Evolutionary conservation across 2,329 filamentous ascomycete genomes (phyloP), one percentile per base, ranked within the genome.

Genomic region (Aspergillus vadensis): DNA sequence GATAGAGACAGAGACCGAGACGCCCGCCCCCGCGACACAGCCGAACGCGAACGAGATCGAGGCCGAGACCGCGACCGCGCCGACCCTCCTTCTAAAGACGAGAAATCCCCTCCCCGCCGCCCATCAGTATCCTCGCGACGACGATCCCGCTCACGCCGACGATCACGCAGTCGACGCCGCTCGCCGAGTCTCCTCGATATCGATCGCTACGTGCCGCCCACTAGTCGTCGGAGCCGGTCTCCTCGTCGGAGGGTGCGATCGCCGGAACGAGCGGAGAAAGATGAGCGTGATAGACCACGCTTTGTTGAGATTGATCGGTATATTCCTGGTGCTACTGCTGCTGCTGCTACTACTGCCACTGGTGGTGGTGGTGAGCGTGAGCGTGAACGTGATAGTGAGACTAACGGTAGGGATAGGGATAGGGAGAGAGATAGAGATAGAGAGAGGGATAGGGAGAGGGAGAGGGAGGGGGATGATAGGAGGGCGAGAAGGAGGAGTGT

Each of bases 231-330:
- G 39, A 79, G 77, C 62, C 71, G 75, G 36, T 78, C 77, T 23
- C 77, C 77, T 15, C 72, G 77, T 53, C 74, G 77, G 23, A 72
- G 77, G 30, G 65, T 73, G 3, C 70, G 76, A 21, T 76, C 75
- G 7, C 70, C 73, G 17, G 77, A 77, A 9, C 69, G 73, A 7
- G 64, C 72, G 15, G 76, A 76, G 30, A 69, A 73, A 19, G 71
- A 72, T 53, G 62, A 32, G 7, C 57, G 21, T 55, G 60, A 12
- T 70, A 74, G 9, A 58, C 55, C 68, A 6, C 67, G 75, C 17
- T 70, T 75, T 56, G 66, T 71, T 7, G 75, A 78, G 27, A 78
- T 80, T 63, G 79, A 81, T 65, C 74, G 80, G 23, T 81, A 81
- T 62, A 74, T 81, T 21, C 80, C 80, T 48, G 73, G 49, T 23